phyloP scores from a whole-genome alignment of 1,284 basidiomycete genomes.

The Athelia sp. region DNA sequence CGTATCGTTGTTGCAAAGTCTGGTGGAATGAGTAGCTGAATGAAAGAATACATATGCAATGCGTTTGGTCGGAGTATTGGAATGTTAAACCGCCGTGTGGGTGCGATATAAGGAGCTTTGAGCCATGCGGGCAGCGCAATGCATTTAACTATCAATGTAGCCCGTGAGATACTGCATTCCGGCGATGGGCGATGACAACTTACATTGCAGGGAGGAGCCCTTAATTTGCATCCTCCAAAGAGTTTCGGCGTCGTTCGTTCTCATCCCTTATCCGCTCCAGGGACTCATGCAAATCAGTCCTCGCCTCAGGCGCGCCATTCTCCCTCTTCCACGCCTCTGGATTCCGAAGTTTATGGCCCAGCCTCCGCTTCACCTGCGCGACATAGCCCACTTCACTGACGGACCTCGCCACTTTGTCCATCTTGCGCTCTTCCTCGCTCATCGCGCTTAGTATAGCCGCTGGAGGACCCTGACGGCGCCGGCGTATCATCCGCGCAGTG shows the following conservation, averaged over 20 bases:
- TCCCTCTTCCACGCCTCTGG: conserved; percentile 15
- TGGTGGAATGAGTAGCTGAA: too few relatives aligned
- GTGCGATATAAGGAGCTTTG: too few relatives aligned
- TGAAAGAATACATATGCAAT: too few relatives aligned
- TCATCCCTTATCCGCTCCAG: background rate
- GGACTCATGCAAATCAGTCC: background rate
- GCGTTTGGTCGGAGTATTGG: too few relatives aligned
- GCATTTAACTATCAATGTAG: too few relatives aligned
- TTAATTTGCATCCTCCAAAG: background rate
- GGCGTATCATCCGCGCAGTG: conserved; percentile 37
- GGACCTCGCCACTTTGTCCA: conserved; percentile 45
- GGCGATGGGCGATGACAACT: too few relatives aligned
- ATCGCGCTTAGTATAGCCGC: conserved; percentile 51
- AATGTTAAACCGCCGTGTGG: too few relatives aligned
- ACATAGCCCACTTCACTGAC: conserved; percentile 63
- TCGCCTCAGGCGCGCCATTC: background rate
- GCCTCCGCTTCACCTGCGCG: conserved; percentile 41
- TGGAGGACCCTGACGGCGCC: conserved; percentile 52
- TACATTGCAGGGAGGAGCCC: too few relatives aligned
- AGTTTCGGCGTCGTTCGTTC: background rate
- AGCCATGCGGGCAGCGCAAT: too few relatives aligned
- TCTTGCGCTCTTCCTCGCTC: conserved; percentile 36
- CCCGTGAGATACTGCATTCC: too few relatives aligned
- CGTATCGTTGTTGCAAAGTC: too few relatives aligned
- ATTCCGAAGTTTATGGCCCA: conserved; percentile 46